phyloP scores from a whole-genome alignment of 345 rosid species.

The Brassica juncea region DNA sequence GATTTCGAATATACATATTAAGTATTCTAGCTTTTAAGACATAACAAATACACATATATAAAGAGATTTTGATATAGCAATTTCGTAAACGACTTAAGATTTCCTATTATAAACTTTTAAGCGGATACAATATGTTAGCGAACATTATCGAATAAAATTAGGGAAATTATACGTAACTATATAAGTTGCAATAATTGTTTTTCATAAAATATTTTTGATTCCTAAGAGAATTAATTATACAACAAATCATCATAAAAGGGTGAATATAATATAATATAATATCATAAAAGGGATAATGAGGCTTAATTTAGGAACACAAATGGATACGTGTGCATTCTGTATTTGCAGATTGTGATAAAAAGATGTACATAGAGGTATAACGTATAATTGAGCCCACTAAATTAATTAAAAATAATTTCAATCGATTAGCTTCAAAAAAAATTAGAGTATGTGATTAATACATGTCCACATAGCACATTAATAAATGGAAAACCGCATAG shows the following conservation, averaged over 20 bases:
- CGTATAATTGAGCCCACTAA: slow-evolving; percentile 31
- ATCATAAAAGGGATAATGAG: slow-evolving; percentile 2
- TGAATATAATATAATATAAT: neutral
- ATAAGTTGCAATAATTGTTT: neutral
- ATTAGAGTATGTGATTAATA: slow-evolving; percentile 9
- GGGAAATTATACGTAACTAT: neutral
- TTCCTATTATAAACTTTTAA: neutral
- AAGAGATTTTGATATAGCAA: neutral
- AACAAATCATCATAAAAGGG: neutral
- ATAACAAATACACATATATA: neutral
- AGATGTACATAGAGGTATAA: neutral
- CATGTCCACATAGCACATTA: slow-evolving; percentile 24
- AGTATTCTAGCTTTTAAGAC: neutral
- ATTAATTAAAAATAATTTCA: slow-evolving; percentile 18
- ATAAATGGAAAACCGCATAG: slow-evolving; percentile 29
- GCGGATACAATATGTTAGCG: neutral
- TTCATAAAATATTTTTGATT: neutral
- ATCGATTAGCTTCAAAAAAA: neutral
- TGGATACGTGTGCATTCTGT: slow-evolving; percentile 15
- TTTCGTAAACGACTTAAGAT: neutral
- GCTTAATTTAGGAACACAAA: slow-evolving; percentile 22
- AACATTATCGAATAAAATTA: neutral
- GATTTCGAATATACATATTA: neutral
- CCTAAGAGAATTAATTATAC: neutral
- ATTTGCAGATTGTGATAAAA: neutral